Base-by-base conservation (phyloP, 768 basidiomycete species). In the Leccinum barrowsii region DNA sequence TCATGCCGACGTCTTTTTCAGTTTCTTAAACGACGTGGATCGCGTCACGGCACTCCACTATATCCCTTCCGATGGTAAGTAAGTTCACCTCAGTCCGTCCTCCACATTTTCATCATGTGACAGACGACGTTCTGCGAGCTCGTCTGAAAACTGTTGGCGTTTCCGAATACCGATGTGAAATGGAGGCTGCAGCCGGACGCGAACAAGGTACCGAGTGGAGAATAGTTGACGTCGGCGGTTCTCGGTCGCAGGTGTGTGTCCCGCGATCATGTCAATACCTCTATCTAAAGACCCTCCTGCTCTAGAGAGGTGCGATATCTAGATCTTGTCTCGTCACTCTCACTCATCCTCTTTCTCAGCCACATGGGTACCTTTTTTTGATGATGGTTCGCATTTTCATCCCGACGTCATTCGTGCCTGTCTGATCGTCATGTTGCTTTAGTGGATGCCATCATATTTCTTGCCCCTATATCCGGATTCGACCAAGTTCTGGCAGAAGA, bases 161-260 rank as follows among this genome's bases (percentile, higher is more conserved):
- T 7, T 85, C 86, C 3, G 90, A 92, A 70, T 90, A 92, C 73
- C 85, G 81, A 70, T 92, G 90, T 62, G 84, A 89, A 74, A 90
- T 92, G 86, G 90, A 81, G 65, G 80, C 85, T 8, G 78, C 75
- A 5, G 76, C 75, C 26, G 75, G 81, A 21, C 73, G 77, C 32
- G 81, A 82, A 59, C 75, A 76, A 51, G 80, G 81, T 12, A 77
- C 80, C 2, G 79, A 83, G 58, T 82, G 81, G 81, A 74, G 82
- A 56, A 82, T 82, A 66, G 76, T 82, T 48, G 81, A 82, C 57
- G 81, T 82, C 42, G 81, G 81, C 17, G 81, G 81, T 56, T 80
- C 79, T 58, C 73, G 80, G 52, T 79, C 78, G 51, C 80, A 81
- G 74, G 80, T 81, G 61, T 64, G 77, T 67, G 10, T 52, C 4